Conservation (phyloP, 2,329 filamentous ascomycete genomes). For the Dichotomopilus funicola region DNA sequence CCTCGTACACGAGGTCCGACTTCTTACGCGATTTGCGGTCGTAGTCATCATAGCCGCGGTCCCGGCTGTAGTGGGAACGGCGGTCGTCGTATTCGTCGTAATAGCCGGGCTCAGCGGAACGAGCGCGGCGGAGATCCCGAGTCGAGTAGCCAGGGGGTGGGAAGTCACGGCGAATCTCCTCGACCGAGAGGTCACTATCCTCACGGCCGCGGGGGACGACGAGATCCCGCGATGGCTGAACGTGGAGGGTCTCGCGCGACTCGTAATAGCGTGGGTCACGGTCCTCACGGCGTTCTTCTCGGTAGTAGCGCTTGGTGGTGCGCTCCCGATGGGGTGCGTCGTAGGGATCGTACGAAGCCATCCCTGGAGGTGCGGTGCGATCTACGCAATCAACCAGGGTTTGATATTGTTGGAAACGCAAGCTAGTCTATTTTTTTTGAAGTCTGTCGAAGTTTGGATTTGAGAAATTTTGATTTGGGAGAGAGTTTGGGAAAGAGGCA, state of each 20-base stretch:
- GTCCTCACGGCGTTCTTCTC: slow-evolving; percentile 47
- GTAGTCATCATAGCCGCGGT: slow-evolving; percentile 41
- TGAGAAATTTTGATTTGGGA: not conserved
- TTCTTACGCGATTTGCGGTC: slow-evolving; percentile 43
- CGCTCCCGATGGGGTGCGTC: slow-evolving; percentile 40
- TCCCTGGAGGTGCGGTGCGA: slow-evolving; percentile 21
- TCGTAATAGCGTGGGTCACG: slow-evolving; percentile 49
- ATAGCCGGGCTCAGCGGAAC: slow-evolving; percentile 56
- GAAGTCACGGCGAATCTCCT: slow-evolving; percentile 80
- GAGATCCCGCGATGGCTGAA: slow-evolving; percentile 44
- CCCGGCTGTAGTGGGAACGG: slow-evolving; percentile 33
- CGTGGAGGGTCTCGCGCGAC: slow-evolving; percentile 42
- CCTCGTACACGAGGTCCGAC: slow-evolving; percentile 50
- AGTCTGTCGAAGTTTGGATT: not conserved
- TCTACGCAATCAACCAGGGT: slow-evolving; percentile 1
- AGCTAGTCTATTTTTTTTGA: slow-evolving; percentile 1
- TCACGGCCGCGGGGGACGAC: slow-evolving; percentile 53
- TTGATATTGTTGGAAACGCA: not conserved
- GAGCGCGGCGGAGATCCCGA: slow-evolving; percentile 51
- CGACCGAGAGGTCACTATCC: slow-evolving; percentile 67
- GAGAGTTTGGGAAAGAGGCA: not conserved
- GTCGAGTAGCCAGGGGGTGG: slow-evolving; percentile 58
- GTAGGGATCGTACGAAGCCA: slow-evolving; percentile 50
- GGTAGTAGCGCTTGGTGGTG: slow-evolving; percentile 43
- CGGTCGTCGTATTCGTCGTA: slow-evolving; percentile 52